phyloP scores from a whole-genome alignment of 768 basidiomycete genomes.

The Pholiota microspora region DNA sequence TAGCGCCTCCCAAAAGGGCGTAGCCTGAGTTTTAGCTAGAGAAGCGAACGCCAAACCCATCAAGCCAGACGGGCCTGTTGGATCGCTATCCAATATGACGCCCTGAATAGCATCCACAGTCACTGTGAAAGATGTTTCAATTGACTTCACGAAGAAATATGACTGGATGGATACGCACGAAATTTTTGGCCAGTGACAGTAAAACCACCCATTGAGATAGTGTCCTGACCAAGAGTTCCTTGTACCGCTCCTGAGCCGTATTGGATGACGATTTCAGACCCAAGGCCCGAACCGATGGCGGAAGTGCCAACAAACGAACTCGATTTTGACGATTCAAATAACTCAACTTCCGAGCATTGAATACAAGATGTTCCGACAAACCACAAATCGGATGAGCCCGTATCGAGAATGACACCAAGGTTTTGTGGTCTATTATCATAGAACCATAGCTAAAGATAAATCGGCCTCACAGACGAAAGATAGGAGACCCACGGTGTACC shows the following conservation, averaged over 20 bases:
- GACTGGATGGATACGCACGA: slow-evolving; percentile 41
- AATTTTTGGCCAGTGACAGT: slow-evolving; percentile 52
- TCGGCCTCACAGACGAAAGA: slow-evolving; percentile 9
- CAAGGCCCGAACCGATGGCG: not conserved
- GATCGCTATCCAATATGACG: slow-evolving; percentile 40
- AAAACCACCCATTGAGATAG: slow-evolving; percentile 68
- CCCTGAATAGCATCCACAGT: slow-evolving; percentile 49
- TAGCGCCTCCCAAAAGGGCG: slow-evolving; percentile 69
- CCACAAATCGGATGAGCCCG: slow-evolving; percentile 92
- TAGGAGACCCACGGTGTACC: slow-evolving; percentile 59
- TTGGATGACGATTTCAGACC: slow-evolving; percentile 23
- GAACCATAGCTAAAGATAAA: not conserved
- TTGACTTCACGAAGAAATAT: too few relatives aligned
- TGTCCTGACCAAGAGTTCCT: slow-evolving; percentile 57
- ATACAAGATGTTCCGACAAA: slow-evolving; percentile 31
- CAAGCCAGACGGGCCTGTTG: slow-evolving; percentile 53
- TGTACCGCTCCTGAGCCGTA: slow-evolving; percentile 73
- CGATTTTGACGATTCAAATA: slow-evolving; percentile 38
- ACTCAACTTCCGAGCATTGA: slow-evolving; percentile 26
- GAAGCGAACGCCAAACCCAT: slow-evolving; percentile 70
- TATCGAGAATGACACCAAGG: slow-evolving; percentile 85
- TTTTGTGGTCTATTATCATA: slow-evolving; percentile 48
- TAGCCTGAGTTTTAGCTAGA: slow-evolving; percentile 52
- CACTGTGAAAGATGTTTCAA: slow-evolving; percentile 36
- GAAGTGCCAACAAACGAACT: slow-evolving; percentile 18